These are phyloP conservation scores for Cyclotella kingstonii DNA, from an alignment of 108 stramenopile species.

Conservation along the genomic window DNA sequence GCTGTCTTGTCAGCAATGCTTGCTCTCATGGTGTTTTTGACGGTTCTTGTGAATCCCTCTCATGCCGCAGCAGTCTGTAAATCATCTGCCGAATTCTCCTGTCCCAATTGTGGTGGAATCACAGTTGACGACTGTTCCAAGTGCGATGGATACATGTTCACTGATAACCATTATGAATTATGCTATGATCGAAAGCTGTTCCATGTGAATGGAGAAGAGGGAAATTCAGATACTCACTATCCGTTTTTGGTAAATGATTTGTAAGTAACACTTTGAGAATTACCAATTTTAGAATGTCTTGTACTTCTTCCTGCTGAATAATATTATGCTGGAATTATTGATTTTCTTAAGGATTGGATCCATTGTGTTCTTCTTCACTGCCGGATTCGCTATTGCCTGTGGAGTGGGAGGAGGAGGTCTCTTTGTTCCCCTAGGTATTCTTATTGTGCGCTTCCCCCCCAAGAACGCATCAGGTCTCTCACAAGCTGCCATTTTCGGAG, in stretches of 20 bases:
- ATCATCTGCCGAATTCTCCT: no score
- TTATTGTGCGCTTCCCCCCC: slow-evolving; percentile 60
- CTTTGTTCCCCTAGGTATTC: slow-evolving; percentile 69
- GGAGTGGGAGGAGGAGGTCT: slow-evolving; percentile 78
- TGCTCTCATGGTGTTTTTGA: no score
- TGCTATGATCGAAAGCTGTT: slow-evolving; percentile 66
- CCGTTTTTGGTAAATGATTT: slow-evolving; percentile 62
- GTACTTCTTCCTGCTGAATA: neutral
- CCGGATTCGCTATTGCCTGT: slow-evolving; percentile 59
- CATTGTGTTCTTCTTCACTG: slow-evolving; percentile 63
- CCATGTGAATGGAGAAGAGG: slow-evolving; percentile 18
- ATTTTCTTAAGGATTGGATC: slow-evolving; percentile 36
- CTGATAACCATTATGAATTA: slow-evolving; percentile 27
- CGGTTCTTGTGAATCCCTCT: no score
- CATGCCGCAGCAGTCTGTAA: no score
- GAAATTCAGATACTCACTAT: slow-evolving; percentile 42
- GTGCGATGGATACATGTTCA: slow-evolving; percentile 43
- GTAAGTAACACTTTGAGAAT: no score
- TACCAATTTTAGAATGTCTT: neutral
- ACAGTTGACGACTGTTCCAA: slow-evolving; percentile 19
- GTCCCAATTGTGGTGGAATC: slow-evolving; percentile 43
- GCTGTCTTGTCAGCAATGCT: no score
- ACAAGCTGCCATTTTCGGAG: slow-evolving; percentile 71
- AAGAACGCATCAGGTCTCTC: slow-evolving; percentile 58
- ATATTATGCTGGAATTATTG: neutral